Evolutionary conservation across 2,329 filamentous ascomycete species (phyloP).

Genomic region (Diaporthe velutina): DNA sequence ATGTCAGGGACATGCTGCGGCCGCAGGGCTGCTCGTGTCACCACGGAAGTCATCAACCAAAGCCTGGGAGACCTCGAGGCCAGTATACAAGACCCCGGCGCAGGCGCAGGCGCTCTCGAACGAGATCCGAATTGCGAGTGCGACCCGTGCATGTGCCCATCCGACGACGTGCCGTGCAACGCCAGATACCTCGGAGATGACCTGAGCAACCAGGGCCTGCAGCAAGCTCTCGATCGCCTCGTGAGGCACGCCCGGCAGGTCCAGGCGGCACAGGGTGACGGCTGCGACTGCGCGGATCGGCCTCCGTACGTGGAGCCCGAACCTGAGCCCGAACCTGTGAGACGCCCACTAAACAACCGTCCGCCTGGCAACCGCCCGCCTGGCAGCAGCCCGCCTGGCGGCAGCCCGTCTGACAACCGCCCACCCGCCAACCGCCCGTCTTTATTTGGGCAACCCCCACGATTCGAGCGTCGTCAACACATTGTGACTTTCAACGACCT

Average conservation of each 20-base stretch:
- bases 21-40: not conserved
- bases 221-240: not conserved
- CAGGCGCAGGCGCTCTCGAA: not conserved
- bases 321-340: too few species aligned
- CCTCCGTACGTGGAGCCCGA: not conserved
- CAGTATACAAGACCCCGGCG: not conserved
- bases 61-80: not conserved
- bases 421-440: too few species aligned
- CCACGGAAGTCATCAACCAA: not conserved
- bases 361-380: too few species aligned
- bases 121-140: not conserved
- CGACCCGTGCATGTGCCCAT: not conserved
- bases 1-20: not conserved
- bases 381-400: too few species aligned
- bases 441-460: too few species aligned
- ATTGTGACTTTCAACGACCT: too few species aligned
- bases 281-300: not conserved
- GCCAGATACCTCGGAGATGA: not conserved
- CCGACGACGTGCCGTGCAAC: not conserved
- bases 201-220: not conserved
- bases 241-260: not conserved
- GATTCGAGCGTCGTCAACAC: too few species aligned
- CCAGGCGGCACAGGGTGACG: not conserved
- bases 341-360: too few species aligned
- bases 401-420: too few species aligned